These are phyloP conservation scores for Clavulina sp. DNA, from an alignment of 768 basidiomycete genomes.

Conservation along the genomic window DNA sequence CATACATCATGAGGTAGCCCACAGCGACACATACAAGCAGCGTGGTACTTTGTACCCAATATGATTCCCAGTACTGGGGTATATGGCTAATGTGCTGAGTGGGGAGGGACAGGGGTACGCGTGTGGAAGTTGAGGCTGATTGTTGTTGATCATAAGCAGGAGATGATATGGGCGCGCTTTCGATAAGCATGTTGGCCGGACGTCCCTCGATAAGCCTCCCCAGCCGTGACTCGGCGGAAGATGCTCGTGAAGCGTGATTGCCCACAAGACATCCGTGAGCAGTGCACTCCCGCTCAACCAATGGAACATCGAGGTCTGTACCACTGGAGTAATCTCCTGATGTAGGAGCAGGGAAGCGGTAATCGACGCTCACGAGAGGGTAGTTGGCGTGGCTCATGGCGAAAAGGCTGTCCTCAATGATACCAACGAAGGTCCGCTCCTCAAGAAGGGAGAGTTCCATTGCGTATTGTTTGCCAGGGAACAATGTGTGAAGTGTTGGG, in stretches of 20 bases:
- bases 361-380: conserved; percentile 48
- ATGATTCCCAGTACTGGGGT: not conserved
- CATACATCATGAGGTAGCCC: not conserved
- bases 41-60: not conserved
- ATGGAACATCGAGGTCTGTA: not conserved
- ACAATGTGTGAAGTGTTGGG: conserved; percentile 52
- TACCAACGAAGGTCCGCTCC: conserved; percentile 58
- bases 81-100: not conserved
- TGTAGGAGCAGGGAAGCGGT: conserved; percentile 6
- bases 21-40: not conserved
- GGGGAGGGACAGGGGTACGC: not conserved
- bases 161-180: no score
- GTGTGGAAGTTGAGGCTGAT: not conserved
- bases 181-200: no score
- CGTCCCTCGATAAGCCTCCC: conserved; percentile 5
- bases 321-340: not conserved
- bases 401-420: conserved; percentile 59
- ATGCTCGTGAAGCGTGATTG: conserved; percentile 7
- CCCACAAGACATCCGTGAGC: conserved; percentile 13
- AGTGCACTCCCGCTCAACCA: conserved; percentile 1
- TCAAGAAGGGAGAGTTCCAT: conserved; percentile 27
- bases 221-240: conserved; percentile 4
- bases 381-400: conserved; percentile 71
- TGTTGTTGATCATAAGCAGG: not conserved
- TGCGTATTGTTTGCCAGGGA: conserved; percentile 23